Evolutionary conservation across 495 filamentous ascomycete species (phyloP).

Genomic region (Immersiella caudata): DNA sequence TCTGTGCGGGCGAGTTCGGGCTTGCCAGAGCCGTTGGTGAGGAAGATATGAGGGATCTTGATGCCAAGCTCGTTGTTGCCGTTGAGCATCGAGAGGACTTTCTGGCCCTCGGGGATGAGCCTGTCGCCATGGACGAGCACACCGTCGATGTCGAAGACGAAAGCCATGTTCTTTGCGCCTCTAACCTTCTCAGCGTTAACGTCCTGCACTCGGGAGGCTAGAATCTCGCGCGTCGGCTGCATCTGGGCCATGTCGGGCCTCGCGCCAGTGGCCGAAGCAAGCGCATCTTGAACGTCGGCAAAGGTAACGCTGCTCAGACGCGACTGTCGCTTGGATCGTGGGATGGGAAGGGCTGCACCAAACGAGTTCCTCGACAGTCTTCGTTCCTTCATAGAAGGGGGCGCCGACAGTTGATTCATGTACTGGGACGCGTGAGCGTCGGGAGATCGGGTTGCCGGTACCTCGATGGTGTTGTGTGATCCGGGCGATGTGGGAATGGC

Average conservation of each 20-base stretch:
- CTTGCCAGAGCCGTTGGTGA: conserved; percentile 69
- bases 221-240: conserved; percentile 65
- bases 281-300: conserved; percentile 43
- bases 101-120: conserved; percentile 61
- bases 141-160: conserved; percentile 69
- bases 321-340: conserved; percentile 68
- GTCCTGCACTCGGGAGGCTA: conserved; percentile 74
- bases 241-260: conserved; percentile 52
- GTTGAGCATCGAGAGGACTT: conserved; percentile 65
- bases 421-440: conserved; percentile 68
- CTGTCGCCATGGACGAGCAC: conserved; percentile 67
- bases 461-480: conserved; percentile 61
- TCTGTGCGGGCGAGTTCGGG: conserved; percentile 59
- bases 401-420: conserved; percentile 73
- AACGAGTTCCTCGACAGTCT: conserved; percentile 79
- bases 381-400: conserved; percentile 67
- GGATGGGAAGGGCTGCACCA: conserved; percentile 75
- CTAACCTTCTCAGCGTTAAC: conserved; percentile 68
- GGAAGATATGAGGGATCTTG: conserved; percentile 72
- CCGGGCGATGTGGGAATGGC: conserved; percentile 29
- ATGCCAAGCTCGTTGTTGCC: conserved; percentile 70
- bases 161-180: conserved; percentile 67
- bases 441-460: conserved; percentile 70
- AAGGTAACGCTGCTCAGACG: conserved; percentile 59
- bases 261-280: conserved; percentile 40